phyloP scores from a whole-genome alignment of 257 asterid genomes.

The Nicotiana tomentosiformis region DNA sequence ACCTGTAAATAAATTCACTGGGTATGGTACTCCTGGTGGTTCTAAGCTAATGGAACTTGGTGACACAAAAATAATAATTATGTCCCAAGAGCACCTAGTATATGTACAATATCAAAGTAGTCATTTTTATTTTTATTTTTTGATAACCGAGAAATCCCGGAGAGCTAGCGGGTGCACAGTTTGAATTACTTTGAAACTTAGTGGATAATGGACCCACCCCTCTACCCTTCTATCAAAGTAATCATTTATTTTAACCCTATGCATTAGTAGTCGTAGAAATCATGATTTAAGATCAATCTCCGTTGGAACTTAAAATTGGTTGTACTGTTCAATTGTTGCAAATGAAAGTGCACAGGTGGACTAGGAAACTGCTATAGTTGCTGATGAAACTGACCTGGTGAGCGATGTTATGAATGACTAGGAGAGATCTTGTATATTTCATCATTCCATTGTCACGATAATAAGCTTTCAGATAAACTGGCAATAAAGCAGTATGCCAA shows the following conservation, averaged over 20 bases:
- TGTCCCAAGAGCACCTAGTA: neutral
- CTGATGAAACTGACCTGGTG: conserved; percentile 67
- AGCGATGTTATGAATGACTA: conserved; percentile 95
- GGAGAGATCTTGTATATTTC: conserved; percentile 78
- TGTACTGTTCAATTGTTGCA: neutral
- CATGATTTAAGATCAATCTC: neutral
- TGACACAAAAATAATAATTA: neutral
- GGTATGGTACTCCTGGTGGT: neutral
- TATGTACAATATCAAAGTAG: neutral
- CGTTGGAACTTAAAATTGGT: neutral
- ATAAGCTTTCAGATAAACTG: conserved; percentile 93
- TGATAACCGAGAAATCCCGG: neutral
- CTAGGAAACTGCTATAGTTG: neutral
- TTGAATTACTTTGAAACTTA: neutral
- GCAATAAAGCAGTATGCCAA: conserved; percentile 96
- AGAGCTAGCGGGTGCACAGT: neutral
- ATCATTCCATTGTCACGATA: conserved; percentile 86
- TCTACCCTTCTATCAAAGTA: neutral
- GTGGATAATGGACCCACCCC: neutral
- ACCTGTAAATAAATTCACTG: neutral
- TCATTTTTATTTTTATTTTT: neutral
- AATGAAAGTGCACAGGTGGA: neutral
- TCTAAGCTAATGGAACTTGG: neutral
- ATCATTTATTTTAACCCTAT: neutral
- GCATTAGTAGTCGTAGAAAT: neutral